Conservation (phyloP, 2,329 filamentous ascomycete species). For the Fusarium pseudonygamai region DNA sequence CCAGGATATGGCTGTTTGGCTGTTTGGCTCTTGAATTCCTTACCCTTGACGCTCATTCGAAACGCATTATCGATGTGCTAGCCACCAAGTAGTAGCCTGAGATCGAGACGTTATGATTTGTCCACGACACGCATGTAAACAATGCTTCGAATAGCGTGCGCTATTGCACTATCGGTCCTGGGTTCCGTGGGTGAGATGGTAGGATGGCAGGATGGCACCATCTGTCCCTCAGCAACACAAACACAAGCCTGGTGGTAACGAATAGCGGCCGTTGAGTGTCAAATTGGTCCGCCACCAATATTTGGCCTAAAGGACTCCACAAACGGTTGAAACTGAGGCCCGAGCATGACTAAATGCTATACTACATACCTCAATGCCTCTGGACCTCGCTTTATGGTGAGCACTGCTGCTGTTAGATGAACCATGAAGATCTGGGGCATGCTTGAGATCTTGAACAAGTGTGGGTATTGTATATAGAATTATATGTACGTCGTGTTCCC, state of each 20-base stretch:
- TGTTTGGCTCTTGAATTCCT: background rate
- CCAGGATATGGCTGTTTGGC: slow-evolving; percentile 1
- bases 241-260: background rate
- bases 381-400: background rate
- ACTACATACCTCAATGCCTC: background rate
- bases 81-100: slow-evolving; percentile 19
- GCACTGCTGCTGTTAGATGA: background rate
- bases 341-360: background rate
- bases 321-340: background rate
- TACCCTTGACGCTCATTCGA: background rate
- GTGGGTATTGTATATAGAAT: slow-evolving; percentile 36
- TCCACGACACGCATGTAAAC: slow-evolving; percentile 1
- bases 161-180: background rate
- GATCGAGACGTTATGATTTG: slow-evolving; percentile 16
- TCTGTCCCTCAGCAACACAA: slow-evolving; percentile 1
- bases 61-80: slow-evolving; percentile 9
- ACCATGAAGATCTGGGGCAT: background rate
- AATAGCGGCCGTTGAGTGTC: slow-evolving; percentile 27
- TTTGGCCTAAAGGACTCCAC: background rate
- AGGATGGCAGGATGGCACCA: too few species aligned
- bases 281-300: slow-evolving; percentile 13
- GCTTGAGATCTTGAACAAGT: slow-evolving; percentile 28
- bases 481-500: slow-evolving; percentile 27
- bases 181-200: background rate
- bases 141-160: background rate